Conservation (phyloP, 2,329 filamentous ascomycete genomes). For the Orbilia blumenaviensis region DNA sequence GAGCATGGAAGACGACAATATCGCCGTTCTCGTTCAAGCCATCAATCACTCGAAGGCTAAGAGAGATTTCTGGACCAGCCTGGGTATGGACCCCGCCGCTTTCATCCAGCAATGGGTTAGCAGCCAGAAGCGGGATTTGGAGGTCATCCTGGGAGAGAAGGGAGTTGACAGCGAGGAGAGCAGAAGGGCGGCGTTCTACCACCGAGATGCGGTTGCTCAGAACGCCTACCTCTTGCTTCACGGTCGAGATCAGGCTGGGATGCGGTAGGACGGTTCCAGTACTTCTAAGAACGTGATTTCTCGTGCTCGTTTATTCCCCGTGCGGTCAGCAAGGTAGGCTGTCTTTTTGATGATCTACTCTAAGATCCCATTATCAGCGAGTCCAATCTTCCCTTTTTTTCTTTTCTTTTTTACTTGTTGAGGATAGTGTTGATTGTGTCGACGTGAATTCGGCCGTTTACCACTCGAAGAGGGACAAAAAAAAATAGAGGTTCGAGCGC, state of each 20-base stretch:
- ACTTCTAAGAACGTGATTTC: neutral
- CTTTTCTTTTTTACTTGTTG: too few species aligned
- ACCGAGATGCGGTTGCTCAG: constrained; percentile 52
- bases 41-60: constrained; percentile 87
- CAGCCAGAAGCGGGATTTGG: constrained; percentile 88
- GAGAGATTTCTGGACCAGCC: constrained; percentile 81
- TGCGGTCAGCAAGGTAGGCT: neutral
- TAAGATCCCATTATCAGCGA: neutral
- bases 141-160: constrained; percentile 85
- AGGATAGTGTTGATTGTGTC: neutral
- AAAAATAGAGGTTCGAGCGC: constrained; percentile 5
- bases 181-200: constrained; percentile 59
- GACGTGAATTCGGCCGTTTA: neutral
- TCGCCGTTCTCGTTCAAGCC: constrained; percentile 83
- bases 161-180: constrained; percentile 69
- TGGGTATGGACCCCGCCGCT: constrained; percentile 81
- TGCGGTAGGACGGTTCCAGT: constrained; percentile 6
- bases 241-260: constrained; percentile 63
- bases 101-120: constrained; percentile 90
- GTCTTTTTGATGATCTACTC: neutral
- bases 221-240: constrained; percentile 56
- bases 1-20: constrained; percentile 79
- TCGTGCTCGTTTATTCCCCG: neutral
- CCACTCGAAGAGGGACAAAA: neutral
- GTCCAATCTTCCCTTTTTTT: neutral